These are phyloP conservation scores for Plasmodium cynomolgi DNA, from an alignment of 169 alveolate genomes.

Conservation along the genomic window DNA sequence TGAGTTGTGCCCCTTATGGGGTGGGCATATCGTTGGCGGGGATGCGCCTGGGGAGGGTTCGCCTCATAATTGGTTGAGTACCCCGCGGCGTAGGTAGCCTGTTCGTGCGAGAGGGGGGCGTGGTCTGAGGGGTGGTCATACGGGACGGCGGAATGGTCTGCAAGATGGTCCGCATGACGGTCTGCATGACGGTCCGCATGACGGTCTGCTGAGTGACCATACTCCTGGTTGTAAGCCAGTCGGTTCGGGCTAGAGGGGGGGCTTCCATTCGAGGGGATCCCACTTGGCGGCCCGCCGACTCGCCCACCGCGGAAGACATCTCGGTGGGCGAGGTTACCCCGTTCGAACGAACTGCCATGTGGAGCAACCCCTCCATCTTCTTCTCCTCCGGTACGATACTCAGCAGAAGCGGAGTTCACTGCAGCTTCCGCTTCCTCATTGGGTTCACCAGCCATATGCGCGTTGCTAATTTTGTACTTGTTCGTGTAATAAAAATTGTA, in stretches of 20 bases:
- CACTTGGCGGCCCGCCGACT: not conserved
- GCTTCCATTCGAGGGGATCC: not conserved
- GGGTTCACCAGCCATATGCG: not conserved
- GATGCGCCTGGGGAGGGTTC: not conserved
- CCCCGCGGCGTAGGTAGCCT: not conserved
- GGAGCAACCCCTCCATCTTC: not conserved
- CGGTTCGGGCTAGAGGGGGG: not conserved
- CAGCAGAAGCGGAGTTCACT: not conserved
- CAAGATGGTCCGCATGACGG: not conserved
- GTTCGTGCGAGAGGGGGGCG: not conserved
- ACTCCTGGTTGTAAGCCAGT: not conserved
- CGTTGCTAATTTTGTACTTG: conserved; percentile 13
- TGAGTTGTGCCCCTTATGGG: not conserved
- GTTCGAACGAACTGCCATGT: not conserved
- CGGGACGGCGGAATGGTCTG: not conserved
- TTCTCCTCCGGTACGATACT: not conserved
- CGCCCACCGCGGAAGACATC: not conserved
- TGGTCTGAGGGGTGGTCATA: not conserved
- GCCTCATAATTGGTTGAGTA: not conserved
- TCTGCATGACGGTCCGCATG: not conserved
- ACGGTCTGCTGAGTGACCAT: not conserved
- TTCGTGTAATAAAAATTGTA: conserved; percentile 71
- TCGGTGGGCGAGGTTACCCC: not conserved
- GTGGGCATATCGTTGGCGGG: conserved; percentile 8
- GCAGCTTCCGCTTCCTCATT: not conserved